Evolutionary conservation across 768 basidiomycete species (phyloP).

Genomic region (Boletus subcaerulescens): DNA sequence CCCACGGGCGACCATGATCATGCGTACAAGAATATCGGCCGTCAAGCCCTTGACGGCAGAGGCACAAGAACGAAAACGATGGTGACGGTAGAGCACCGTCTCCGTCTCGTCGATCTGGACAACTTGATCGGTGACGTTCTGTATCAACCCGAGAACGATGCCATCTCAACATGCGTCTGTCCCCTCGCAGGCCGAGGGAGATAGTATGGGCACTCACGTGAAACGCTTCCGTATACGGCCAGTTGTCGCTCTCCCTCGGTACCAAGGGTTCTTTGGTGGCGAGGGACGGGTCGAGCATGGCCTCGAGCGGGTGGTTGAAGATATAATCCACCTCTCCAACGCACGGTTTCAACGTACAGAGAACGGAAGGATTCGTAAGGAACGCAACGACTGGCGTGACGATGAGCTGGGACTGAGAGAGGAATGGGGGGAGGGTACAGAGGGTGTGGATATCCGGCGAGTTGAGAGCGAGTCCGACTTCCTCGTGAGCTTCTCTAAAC

Average conservation of each 20-base stretch:
- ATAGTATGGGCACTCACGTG: constrained; percentile 54
- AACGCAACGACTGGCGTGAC: constrained; percentile 80
- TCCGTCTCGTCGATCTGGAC: constrained; percentile 44
- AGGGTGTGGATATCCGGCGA: constrained; percentile 58
- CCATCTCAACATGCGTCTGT: not conserved
- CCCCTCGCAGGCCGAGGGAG: not conserved
- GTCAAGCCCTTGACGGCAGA: constrained; percentile 86
- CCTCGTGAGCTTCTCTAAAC: constrained; percentile 84
- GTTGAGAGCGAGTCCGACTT: constrained; percentile 65
- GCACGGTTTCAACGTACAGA: constrained; percentile 52
- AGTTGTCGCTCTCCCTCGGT: constrained; percentile 60
- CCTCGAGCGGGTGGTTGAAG: constrained; percentile 77
- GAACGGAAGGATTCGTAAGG: constrained; percentile 49
- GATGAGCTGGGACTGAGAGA: constrained; percentile 64
- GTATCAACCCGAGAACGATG: constrained; percentile 23
- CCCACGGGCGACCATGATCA: not conserved
- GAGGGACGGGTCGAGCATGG: constrained; percentile 58
- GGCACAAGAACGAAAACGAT: constrained; percentile 74
- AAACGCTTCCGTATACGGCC: constrained; percentile 73
- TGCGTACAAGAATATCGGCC: constrained; percentile 73
- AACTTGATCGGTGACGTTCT: constrained; percentile 55
- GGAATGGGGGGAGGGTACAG: constrained; percentile 60
- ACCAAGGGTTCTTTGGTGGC: constrained; percentile 47
- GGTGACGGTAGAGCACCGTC: constrained; percentile 67
- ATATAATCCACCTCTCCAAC: constrained; percentile 73